These are phyloP conservation scores for Trichoderma brevicompactum DNA, from an alignment of 2,329 filamentous ascomycete species.

Conservation along the genomic window DNA sequence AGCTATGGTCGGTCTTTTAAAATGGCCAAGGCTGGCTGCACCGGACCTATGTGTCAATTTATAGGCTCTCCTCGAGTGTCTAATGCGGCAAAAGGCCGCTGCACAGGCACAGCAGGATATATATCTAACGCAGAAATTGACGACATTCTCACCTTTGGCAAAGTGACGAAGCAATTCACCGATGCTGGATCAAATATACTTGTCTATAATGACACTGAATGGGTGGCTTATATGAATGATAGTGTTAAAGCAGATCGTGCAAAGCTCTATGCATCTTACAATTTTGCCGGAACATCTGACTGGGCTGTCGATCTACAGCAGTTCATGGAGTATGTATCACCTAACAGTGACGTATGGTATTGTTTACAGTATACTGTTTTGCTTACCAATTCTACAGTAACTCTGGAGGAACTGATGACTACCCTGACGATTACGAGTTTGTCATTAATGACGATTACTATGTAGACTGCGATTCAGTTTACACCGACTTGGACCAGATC, in stretches of 20 bases:
- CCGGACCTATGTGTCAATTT: slow-evolving; percentile 32
- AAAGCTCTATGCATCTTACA: slow-evolving; percentile 28
- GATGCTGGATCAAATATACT: slow-evolving; percentile 31
- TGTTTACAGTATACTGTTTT: no score
- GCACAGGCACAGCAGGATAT: slow-evolving; percentile 26
- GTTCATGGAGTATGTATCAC: not conserved
- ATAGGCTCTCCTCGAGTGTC: slow-evolving; percentile 24
- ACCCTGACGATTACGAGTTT: not conserved
- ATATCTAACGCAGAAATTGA: slow-evolving; percentile 33
- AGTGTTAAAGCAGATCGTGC: slow-evolving; percentile 31
- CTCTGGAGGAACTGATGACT: not conserved
- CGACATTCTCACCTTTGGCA: slow-evolving; percentile 31
- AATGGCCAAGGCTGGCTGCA: slow-evolving; percentile 36
- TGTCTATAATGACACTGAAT: slow-evolving; percentile 34
- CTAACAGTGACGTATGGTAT: slow-evolving; percentile 30
- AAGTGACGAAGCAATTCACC: slow-evolving; percentile 17
- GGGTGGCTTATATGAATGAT: slow-evolving; percentile 36
- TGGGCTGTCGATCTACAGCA: not conserved
- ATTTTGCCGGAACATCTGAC: slow-evolving; percentile 33
- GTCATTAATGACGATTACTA: not conserved
- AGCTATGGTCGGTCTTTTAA: slow-evolving; percentile 40
- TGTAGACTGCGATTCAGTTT: slow-evolving; percentile 21
- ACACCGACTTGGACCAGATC: slow-evolving; percentile 34
- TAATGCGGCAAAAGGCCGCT: no score
- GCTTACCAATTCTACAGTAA: not conserved